Base-by-base conservation (phyloP, 2,329 filamentous ascomycete species). In the Colletotrichum cuscutae region DNA sequence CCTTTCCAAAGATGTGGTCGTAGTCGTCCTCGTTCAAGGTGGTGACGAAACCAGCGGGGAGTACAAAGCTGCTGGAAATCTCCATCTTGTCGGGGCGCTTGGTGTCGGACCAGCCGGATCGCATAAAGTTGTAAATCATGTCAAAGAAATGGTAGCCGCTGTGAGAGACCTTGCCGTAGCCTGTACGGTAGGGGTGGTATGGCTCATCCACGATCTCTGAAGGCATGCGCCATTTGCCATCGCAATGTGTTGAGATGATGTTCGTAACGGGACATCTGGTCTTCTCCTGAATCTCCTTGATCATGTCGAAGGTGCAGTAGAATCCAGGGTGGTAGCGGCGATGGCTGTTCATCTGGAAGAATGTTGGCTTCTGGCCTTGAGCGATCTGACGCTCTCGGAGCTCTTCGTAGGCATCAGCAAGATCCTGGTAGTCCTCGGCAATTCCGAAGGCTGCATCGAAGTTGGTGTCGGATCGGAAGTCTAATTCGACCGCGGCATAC, bases 341-440 rank as follows among this genome's bases (percentile, higher is more conserved):
- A 58, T 70, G 67, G 24, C 67, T 70, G 67, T 52, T 65, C 49
- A 70, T 70, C 15, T 65, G 49, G 52, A 70, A 65, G 26, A 70
- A 49, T 30, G 67, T 65, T 15, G 28, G 24, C 30, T 54, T 64
- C 42, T 46, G 42, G 15, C 42, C 42, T 46, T 46, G 42, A 46
- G 42, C 42, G 2, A 19, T 9, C 19, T 46, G 42, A 19, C 53
- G 59, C 19, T 24, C 53, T 46, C 53, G 67, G 19, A 70, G 60
- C 32, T 65, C 60, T n/a, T 56, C n/a, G 49, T 70, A 70, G 24
- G 59, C 67, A 8, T 56, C 59, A 3, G 58, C 32, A n/a, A 65
- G 60, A 26, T 65, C 67, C 12, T 65, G 32, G 52, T 49, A 70
- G 59, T 70, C 67, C 19, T 70, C 46, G 7, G 67, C 59, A 24